Base-by-base conservation (phyloP, 139 green algal genomes). In the Pycnococcus provasolii region DNA sequence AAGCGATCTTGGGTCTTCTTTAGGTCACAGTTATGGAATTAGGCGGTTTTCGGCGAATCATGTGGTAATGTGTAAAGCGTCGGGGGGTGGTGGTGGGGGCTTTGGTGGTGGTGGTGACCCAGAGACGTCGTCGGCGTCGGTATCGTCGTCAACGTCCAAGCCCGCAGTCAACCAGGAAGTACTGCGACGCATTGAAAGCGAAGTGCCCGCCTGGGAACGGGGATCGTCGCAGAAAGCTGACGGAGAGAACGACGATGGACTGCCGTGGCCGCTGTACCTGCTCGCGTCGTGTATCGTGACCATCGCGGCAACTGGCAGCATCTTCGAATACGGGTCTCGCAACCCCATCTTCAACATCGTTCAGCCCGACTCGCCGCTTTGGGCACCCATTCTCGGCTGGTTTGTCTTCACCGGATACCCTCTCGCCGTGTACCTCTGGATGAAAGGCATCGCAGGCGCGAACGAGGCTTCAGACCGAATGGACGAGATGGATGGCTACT, bases 271-370 rank as follows among this genome's bases (percentile, higher is more conserved):
- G 1, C 3, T 70, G 3, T 76, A 71, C 70, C 62, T 76, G 2
- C 39, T 71, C 8, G n/a, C 42, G n/a, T 64, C 46, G 4, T 41
- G 51, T 4, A 76, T 76, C 52, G 51, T 71, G 1, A 5, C 64
- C 3, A 66, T 76, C 42, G 70, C 70, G 11, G 61, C 70, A 53
- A 69, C 67, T n/a, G 52, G 60, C 42, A 68, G 53, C 50, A 54
- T 50, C 53, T 77, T 77, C 65, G 71, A 77, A 66, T 63, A 58
- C 41, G 62, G 53, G 48, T 73, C 68, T 42, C 26, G 60, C 40
- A 77, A 77, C 37, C 65, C 71, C 37, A 77, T 77, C 67, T 77
- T 77, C 47, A 54, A 66, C 64, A 58, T 77, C 26, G 64, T 77
- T 1, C 40, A 42, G 1, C 2, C 71, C 1, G 45, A 63, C 26